Evolutionary conservation across 176 grass and related monocot species (phyloP), one percentile per base, ranked within the genome.

Genomic region (Rhipidocladum racemiflorum): DNA sequence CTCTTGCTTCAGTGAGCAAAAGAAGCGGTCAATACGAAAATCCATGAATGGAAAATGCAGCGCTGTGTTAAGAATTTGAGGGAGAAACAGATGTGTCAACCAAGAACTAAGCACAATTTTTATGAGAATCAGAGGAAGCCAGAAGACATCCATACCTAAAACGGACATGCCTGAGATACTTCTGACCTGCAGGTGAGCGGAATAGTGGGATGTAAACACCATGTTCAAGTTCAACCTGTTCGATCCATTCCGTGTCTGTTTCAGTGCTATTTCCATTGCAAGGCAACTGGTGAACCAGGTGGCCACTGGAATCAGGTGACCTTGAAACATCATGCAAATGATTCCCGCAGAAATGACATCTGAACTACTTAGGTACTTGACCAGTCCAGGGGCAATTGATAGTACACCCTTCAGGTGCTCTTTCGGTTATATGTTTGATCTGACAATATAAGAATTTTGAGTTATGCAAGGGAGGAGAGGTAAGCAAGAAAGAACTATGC

Each of bases 151-250:
- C 64, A 70, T 82, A 97, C 90, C 90, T 93, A 70, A 93, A 93
- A 45, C 86, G 83, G 44, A 97, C 81, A 39, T 84, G 88, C 56
- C 84, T 83, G 72, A 91, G 71, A 74, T 72, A 85, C 25, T 91
- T 89, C 21, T 85, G 79, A n/a, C 90, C 83, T 36, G 83, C 77
- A 64, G 83, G 85, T 15, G 80, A 82, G 64, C 71, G 76, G 54
- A 85, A 82, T 21, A 93, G 49, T 7, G 94, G 91, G 51, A 93
- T 89, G 88, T 91, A 89, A 77, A 97, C 81, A 21, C 91, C 91
- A 13, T 46, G 77, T 78, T 97, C 91, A 77, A 92, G 77, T 78
- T 97, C 91, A 77, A 92, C 84, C 70, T 93, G 86, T 71, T 97
- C 91, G 16, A 87, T 79, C 77, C 80, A 90, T 85, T 97, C 88